Conservation (phyloP, 352 stramenopile species). For the Globisporangium ultimum region DNA sequence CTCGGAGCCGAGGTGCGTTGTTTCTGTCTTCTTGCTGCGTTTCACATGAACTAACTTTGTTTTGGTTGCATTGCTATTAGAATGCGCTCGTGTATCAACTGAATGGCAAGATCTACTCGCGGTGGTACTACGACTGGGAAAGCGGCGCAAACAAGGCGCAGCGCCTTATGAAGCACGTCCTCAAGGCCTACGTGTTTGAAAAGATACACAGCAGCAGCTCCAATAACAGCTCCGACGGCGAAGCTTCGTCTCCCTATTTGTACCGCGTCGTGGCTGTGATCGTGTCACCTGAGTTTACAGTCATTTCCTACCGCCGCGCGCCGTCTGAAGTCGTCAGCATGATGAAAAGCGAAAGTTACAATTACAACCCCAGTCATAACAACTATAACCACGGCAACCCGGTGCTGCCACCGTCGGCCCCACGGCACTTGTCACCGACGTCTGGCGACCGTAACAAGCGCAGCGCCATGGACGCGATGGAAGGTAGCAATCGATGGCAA, state of each 20-base stretch:
- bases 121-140: constrained; percentile 50
- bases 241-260: constrained; percentile 9
- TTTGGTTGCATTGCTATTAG: not conserved
- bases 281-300: constrained; percentile 56
- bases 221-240: too few relatives aligned
- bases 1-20: constrained; percentile 6
- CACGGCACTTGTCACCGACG: not conserved
- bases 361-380: constrained; percentile 2
- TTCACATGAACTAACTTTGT: not conserved
- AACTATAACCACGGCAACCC: not conserved
- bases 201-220: constrained; percentile 2
- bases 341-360: not conserved
- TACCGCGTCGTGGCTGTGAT: constrained; percentile 48
- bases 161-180: constrained; percentile 40
- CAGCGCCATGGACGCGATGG: not conserved
- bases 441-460: constrained; percentile 1
- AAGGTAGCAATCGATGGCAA: constrained; percentile 7
- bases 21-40: not conserved
- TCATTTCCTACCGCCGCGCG: constrained; percentile 70
- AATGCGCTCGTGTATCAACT: constrained; percentile 31
- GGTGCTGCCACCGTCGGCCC: not conserved
- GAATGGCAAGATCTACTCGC: constrained; percentile 38
- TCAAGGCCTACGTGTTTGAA: constrained; percentile 45
- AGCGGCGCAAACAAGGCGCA: constrained; percentile 38
- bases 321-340: constrained; percentile 20